Evolutionary conservation across 306 rosid genomes (phyloP), one percentile per base, ranked within the genome.

Genomic region (Abrus pulchellus): DNA sequence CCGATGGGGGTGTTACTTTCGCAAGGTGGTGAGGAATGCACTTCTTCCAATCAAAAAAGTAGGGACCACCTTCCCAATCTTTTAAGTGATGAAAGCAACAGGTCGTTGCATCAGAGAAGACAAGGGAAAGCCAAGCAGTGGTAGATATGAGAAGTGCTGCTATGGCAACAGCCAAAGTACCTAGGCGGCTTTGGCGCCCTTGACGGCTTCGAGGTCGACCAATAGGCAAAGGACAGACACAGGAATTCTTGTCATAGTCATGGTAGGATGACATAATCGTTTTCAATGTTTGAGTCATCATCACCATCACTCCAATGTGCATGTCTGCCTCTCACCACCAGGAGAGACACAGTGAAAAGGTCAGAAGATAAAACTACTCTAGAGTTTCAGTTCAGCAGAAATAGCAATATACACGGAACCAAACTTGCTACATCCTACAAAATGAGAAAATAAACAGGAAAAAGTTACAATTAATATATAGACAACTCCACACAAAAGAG

Each of bases 81-180:
- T 72, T 88, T 60, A 90, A 57, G 48, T 27, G 86, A 48, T 77
- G 79, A 80, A 89, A 84, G 78, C 91, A 90, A 40, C 75, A 80
- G 38, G 89, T 66, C 49, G 90, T 64, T 54, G 90, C 83, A 66
- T 84, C 75, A 50, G 86, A 90, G 88, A 90, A 90, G 62, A 92
- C 87, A 9, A 92, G 88, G 81, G 87, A 90, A 69, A 92, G 87
- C 94, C 94, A 92, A 56, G 87, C 92, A 55, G 87, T 68, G 14
- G 91, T 87, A 40, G 86, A 87, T 71, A 92, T 75, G 38, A 92
- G 77, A 34, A 92, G 92, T 11, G 90, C 92, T n/a, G 86, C 88
- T 9, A 85, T 65, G 33, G 91, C 94, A 32, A 87, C 76, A 20
- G 82, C 77, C 11, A 86, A 82, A 33, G 88, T 87, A 38, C 88